Percentiles rank a stretch among this genome's conserved stretches.
Evolutionary conservation across 2,329 filamentous ascomycete genomes (phyloP).

Genomic region (Mariannaea sp.): DNA sequence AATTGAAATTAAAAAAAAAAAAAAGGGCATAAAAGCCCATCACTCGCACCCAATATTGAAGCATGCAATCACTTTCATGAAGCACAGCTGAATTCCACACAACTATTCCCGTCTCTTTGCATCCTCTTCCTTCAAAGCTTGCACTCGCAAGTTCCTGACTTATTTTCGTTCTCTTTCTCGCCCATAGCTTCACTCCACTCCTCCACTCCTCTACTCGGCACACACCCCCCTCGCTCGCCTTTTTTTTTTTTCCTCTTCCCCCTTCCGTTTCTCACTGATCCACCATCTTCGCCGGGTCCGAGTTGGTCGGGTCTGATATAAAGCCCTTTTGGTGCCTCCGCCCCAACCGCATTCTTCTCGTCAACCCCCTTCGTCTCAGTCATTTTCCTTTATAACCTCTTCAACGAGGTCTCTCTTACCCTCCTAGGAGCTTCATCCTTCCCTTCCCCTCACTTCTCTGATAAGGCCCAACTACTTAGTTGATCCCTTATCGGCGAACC

Average conservation of each 20-base stretch:
- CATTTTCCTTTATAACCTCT: conserved; percentile 13
- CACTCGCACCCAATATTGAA: no score
- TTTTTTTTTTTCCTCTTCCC: conserved; percentile 24
- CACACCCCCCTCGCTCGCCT: conserved; percentile 27
- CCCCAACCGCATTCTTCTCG: conserved; percentile 29
- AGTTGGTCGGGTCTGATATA: conserved; percentile 34
- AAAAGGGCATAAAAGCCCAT: no score
- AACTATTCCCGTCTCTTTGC: no score
- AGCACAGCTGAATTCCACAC: no score
- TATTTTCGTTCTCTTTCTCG: conserved; percentile 9
- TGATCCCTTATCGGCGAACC: conserved; percentile 17
- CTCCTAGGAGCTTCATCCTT: conserved; percentile 21
- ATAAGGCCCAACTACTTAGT: conserved; percentile 25
- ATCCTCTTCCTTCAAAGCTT: background rate
- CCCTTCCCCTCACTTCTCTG: conserved; percentile 18
- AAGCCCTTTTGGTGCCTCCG: conserved; percentile 37
- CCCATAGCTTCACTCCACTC: conserved; percentile 14
- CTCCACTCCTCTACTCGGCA: conserved; percentile 30
- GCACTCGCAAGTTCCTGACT: background rate
- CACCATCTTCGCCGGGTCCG: conserved; percentile 27
- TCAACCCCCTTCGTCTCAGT: conserved; percentile 22
- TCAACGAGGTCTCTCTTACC: conserved; percentile 24
- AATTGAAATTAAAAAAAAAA: no score
- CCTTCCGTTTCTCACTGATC: conserved; percentile 25
- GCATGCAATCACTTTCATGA: no score